Percentiles rank a stretch among this genome's conserved stretches.
phyloP scores from a whole-genome alignment of 2,329 filamentous ascomycete species.

The Hypocreales sp. region DNA sequence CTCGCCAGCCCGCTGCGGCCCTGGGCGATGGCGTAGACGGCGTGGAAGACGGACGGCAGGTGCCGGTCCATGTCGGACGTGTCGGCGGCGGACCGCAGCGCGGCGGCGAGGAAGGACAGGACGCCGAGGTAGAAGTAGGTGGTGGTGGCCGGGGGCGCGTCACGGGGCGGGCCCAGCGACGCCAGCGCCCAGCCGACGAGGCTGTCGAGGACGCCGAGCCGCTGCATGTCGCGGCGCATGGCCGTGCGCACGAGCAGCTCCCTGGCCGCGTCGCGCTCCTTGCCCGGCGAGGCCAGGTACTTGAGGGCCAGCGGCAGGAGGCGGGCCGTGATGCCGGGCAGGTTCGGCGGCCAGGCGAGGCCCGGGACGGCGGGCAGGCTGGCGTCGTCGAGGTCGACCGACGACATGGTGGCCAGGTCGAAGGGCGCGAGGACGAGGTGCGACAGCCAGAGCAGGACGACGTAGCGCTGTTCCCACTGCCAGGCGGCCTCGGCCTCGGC shows the following conservation, averaged over 20 bases:
- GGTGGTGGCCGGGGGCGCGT: slow-evolving; percentile 24
- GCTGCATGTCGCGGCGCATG: slow-evolving; percentile 80
- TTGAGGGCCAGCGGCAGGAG: slow-evolving; percentile 55
- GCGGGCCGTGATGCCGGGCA: slow-evolving; percentile 56
- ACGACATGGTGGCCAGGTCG: slow-evolving; percentile 75
- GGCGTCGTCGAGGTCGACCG: slow-evolving; percentile 31
- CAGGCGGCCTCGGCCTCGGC: slow-evolving; percentile 27
- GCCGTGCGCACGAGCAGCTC: slow-evolving; percentile 64
- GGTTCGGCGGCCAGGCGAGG: slow-evolving; percentile 38
- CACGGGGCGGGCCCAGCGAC: slow-evolving; percentile 32
- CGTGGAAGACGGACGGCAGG: slow-evolving; percentile 48
- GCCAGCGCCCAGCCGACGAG: slow-evolving; percentile 58
- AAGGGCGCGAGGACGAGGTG: slow-evolving; percentile 78
- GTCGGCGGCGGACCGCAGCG: slow-evolving; percentile 54
- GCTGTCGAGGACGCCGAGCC: slow-evolving; percentile 50
- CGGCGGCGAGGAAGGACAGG: slow-evolving; percentile 63
- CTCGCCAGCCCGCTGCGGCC: slow-evolving; percentile 30
- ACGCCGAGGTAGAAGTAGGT: slow-evolving; percentile 68
- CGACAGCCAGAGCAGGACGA: slow-evolving; percentile 76
- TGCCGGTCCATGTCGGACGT: slow-evolving; percentile 59
- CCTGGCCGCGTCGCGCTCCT: slow-evolving; percentile 81
- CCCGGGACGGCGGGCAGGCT: slow-evolving; percentile 25
- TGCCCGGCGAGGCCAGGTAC: slow-evolving; percentile 62
- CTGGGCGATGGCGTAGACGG: slow-evolving; percentile 43
- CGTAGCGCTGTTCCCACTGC: slow-evolving; percentile 79